phyloP scores from a whole-genome alignment of 2,329 filamentous ascomycete species.

The Xylogone sp. region DNA sequence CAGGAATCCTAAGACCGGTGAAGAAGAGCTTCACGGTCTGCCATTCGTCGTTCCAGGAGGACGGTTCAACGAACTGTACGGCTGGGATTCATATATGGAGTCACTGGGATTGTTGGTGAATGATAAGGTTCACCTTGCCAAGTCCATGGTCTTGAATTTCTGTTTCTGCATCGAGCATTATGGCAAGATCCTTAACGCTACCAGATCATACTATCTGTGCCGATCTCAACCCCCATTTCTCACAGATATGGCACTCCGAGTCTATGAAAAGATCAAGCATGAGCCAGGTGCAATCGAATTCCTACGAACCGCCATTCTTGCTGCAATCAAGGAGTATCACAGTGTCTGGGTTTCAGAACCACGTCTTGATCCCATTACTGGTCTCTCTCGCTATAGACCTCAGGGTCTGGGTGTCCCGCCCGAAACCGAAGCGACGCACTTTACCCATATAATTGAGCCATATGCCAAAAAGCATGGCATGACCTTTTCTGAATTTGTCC shows the following conservation, averaged over 20 bases:
- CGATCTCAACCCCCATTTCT: slow-evolving; percentile 95
- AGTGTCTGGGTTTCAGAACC: slow-evolving; percentile 33
- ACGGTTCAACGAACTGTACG: slow-evolving; percentile 96
- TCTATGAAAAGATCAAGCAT: slow-evolving; percentile 90
- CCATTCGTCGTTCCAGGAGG: slow-evolving; percentile 98
- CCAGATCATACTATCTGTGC: slow-evolving; percentile 89
- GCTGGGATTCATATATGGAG: slow-evolving; percentile 99
- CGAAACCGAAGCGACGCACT: slow-evolving; percentile 53
- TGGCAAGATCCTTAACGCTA: slow-evolving; percentile 96
- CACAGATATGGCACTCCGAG: slow-evolving; percentile 92
- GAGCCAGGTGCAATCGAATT: slow-evolving; percentile 79
- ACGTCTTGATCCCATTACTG: slow-evolving; percentile 44
- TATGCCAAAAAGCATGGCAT: slow-evolving; percentile 61
- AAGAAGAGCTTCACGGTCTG: slow-evolving; percentile 70
- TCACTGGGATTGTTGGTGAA: slow-evolving; percentile 84
- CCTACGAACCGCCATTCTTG: slow-evolving; percentile 72
- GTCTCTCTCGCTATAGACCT: slow-evolving; percentile 48
- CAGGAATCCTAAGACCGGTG: slow-evolving; percentile 61
- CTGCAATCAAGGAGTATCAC: slow-evolving; percentile 77
- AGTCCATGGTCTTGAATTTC: slow-evolving; percentile 94
- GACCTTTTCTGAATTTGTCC: slow-evolving; percentile 78
- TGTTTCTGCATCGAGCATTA: slow-evolving; percentile 99
- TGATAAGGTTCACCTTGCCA: slow-evolving; percentile 80
- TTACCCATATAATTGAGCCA: slow-evolving; percentile 36
- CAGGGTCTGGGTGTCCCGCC: slow-evolving; percentile 50